Evolutionary conservation across 139 green algal genomes (phyloP).

Genomic region (Chlorella sp.): DNA sequence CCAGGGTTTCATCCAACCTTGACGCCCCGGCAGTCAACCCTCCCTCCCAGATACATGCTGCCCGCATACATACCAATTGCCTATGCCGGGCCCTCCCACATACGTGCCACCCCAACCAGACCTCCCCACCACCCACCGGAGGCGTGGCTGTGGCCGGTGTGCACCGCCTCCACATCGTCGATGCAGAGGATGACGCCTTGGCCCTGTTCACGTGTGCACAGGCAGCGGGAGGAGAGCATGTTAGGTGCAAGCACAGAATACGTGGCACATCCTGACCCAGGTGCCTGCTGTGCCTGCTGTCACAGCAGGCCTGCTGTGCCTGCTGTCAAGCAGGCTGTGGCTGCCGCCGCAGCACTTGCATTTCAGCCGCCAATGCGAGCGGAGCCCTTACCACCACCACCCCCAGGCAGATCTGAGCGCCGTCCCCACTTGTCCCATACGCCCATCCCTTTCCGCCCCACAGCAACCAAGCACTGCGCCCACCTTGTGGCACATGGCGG

Average conservation of each 20-base stretch:
- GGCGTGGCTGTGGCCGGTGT: constrained; percentile 36
- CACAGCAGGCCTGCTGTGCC: not conserved
- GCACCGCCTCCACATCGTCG: constrained; percentile 35
- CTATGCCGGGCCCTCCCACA: no score
- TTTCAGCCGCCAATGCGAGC: no score
- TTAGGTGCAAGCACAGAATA: no score
- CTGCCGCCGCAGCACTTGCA: no score
- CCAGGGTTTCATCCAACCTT: no score
- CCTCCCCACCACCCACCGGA: not conserved
- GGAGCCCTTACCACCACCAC: not conserved
- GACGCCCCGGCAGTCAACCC: no score
- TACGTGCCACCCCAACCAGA: no score
- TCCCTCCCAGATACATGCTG: no score
- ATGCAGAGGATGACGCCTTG: constrained; percentile 38
- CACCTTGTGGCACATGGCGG: constrained; percentile 44
- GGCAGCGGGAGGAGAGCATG: not conserved
- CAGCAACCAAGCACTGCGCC: not conserved
- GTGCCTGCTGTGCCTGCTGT: not conserved
- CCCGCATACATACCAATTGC: no score
- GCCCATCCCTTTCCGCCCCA: not conserved
- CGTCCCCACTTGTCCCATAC: not conserved
- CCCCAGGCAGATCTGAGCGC: not conserved
- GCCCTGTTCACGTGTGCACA: not conserved
- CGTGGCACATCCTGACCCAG: not conserved
- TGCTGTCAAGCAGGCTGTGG: no score